Base-by-base conservation (phyloP, 805 yeast genomes). In the Kodamaea neixiangensis region DNA sequence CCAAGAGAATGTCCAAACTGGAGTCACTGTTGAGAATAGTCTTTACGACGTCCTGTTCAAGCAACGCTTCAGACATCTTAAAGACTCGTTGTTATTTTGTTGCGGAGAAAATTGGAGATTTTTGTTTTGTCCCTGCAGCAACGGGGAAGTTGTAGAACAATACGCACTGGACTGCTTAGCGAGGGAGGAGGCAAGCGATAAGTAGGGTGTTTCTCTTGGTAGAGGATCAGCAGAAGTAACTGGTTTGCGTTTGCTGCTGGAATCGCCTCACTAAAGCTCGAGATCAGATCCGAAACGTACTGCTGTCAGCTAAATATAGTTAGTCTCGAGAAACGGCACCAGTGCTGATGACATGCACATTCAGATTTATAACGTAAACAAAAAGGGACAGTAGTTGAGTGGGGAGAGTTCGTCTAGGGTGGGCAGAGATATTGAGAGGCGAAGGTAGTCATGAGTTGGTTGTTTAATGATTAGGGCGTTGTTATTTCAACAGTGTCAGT, bases 1-100 rank as follows among this genome's bases (percentile, higher is more conserved):
- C 70, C 46, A 92, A 73, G 15, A 93, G 73, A 0, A 89, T 77
- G 53, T 87, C 94, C 47, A 90, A 78, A 2, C 96, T 88, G 5
- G 83, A 77, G 65, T 89, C 96, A n/a, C 89, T 79, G 54, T 77
- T 77, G 60, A 87, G 67, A 15, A 87, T 76, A 25, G 70, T 64
- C 41, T 71, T 62, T 31, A 87, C 77, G 48, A 76, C 76, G 29
- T 81, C 81, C 47, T 77, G 81, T 5, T 76, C 76, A 11, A 55
- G 52, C 15, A 55, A 35, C 11, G 42, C 42, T 17, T 42, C 50
- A 4, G 50, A 47, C 50, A 43, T 47, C 38, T 9, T 47, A 33
- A 19, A 18, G 40, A 17, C 33, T 25, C 31, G 31, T 14, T 25
- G 25, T 47, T 22, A 40, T 47, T 47, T 39, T 41, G 33, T 29